phyloP scores from a whole-genome alignment of 192 early-diverging fungal species.

The Coemansia sp. region DNA sequence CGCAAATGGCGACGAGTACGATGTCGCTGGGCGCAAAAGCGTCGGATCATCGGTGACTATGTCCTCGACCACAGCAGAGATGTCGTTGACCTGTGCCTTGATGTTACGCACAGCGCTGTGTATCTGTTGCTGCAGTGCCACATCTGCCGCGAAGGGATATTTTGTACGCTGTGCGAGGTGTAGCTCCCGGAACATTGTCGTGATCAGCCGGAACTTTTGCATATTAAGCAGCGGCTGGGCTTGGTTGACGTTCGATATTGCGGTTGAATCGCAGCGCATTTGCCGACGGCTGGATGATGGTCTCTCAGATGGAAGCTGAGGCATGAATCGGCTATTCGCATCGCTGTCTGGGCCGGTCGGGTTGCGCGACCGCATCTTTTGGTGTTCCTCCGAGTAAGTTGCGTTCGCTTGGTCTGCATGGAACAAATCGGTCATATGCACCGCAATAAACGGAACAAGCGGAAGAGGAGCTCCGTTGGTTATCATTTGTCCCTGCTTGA shows the following conservation, averaged over 20 bases:
- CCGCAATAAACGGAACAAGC: constrained; percentile 54
- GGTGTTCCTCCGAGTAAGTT: constrained; percentile 55
- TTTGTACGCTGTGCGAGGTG: constrained; percentile 52
- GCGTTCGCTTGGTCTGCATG: constrained; percentile 57
- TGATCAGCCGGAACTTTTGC: constrained; percentile 56
- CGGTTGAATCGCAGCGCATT: constrained; percentile 35
- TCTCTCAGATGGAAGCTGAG: not conserved
- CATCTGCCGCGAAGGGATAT: constrained; percentile 52
- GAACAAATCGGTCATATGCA: constrained; percentile 57
- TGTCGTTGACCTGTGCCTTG: constrained; percentile 52
- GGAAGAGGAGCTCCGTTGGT: constrained; percentile 46
- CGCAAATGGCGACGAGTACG: constrained; percentile 23
- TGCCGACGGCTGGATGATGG: not conserved
- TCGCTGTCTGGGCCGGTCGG: constrained; percentile 19
- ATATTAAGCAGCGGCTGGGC: constrained; percentile 55
- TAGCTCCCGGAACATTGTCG: constrained; percentile 55
- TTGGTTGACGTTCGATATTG: constrained; percentile 44
- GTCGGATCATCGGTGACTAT: constrained; percentile 28
- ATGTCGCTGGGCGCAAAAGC: constrained; percentile 22
- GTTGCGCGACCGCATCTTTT: constrained; percentile 48
- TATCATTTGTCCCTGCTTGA: constrained; percentile 40
- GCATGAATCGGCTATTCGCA: not conserved
- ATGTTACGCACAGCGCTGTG: constrained; percentile 53
- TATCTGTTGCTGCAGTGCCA: constrained; percentile 54
- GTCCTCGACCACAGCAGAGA: constrained; percentile 43